Percentiles rank a stretch among this genome's conserved stretches.
Evolutionary conservation across 139 green algal species (phyloP).

Genomic region (Chlorella sp.): DNA sequence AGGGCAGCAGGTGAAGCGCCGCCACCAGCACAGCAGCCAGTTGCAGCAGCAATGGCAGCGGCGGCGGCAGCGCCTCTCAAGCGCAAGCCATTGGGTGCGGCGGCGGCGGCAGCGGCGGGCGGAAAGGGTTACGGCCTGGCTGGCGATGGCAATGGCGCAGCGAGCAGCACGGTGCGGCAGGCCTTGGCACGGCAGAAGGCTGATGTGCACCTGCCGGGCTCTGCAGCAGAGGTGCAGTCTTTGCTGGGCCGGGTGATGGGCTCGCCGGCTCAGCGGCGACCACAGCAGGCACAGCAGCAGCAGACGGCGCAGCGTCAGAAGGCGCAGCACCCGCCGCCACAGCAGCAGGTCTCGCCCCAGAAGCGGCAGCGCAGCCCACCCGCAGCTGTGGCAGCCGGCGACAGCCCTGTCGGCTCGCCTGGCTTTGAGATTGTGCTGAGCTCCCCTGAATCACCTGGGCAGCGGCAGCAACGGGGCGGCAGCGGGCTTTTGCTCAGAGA

Average conservation of each 20-base stretch:
- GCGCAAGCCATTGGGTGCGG: background rate
- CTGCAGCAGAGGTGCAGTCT: background rate
- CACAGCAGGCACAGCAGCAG: background rate
- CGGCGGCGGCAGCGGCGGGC: background rate
- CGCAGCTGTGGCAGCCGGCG: background rate
- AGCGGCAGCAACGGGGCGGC: background rate
- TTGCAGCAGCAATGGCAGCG: background rate
- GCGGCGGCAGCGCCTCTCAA: background rate
- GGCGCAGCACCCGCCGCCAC: background rate
- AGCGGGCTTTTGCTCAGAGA: background rate
- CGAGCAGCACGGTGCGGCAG: background rate
- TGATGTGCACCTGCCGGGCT: background rate
- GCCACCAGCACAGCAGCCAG: background rate
- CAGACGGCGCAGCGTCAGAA: background rate
- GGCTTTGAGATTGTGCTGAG: constrained; percentile 1
- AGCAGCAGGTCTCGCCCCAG: background rate
- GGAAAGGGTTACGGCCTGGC: background rate
- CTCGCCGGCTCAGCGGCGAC: background rate
- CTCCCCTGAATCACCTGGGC: background rate
- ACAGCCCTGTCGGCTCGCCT: background rate
- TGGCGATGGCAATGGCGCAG: background rate
- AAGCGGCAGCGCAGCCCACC: constrained; percentile 9
- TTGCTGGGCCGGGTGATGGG: background rate
- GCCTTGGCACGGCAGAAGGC: background rate
- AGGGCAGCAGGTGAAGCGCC: background rate